Evolutionary conservation across 306 rosid species (phyloP), one percentile per base, ranked within the genome.

Genomic region (Castanea crenata): DNA sequence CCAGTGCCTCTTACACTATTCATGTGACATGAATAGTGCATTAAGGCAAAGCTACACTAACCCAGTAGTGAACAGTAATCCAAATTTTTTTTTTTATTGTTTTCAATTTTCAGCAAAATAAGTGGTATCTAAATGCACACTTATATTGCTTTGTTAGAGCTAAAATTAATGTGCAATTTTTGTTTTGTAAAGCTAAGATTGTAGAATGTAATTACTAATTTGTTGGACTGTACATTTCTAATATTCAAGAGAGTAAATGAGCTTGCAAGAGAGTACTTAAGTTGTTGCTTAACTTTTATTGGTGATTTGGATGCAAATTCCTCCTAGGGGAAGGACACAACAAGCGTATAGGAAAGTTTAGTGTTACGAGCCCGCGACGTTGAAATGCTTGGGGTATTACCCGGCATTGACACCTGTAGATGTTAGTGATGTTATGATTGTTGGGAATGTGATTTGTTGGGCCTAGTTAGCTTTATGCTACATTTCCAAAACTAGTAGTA

Each of bases 341-440:
- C 97, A 92, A 54, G 89, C 91, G 0, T 91, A 90, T 54, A 84
- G 56, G 74, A 91, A 86, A 87, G 97, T 95, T 67, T 91, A 86
- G 79, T 92, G 99, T 84, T 95, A 93, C 59, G 99, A 95, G 75
- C 99, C 98, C 63, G 98, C 96, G 44, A 92, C 96, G 46, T 91
- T 95, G 99, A 95, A 95, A 70, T 95, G 92, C 86, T 80, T 95
- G 85, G 99, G 99, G 73, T 90, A 12, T 79, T 80, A 74, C 79
- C 87, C 99, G 51, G 94, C 98, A 27, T 83, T 91, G 85, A 79
- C 96, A 2, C 86, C 86, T 2, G 88, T 71, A 19, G 98, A 90
- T 98, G 97, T 92, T 65, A 46, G 92, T 80, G 69, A 56, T 74
- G 51, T 76, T 81, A 73, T 84, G 51, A 54, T 72, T 77, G 56